Evolutionary conservation across 192 early-diverging fungal species (phyloP), one percentile per base, ranked within the genome.

Genomic region (Coemansia guatemalensis): DNA sequence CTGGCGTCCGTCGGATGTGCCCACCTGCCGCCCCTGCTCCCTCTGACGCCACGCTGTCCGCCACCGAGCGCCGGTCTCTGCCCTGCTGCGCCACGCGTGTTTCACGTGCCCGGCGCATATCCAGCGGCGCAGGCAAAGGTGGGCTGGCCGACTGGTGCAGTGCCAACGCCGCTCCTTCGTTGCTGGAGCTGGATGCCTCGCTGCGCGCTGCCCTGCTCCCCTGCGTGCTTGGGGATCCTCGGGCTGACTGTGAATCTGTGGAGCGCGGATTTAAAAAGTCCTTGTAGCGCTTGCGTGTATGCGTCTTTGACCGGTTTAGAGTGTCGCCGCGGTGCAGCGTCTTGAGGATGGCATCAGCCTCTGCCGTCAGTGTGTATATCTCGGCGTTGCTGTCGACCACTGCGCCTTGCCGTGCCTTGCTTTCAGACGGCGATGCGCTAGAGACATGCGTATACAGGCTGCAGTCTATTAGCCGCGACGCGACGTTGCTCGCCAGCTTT

Each of bases 391-490:
- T 81, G 70, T 81, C 78, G 12, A 76, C 47, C n/a, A 81, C 77
- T 11, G 48, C 23, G n/a, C 33, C 32, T 22, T 30, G 60, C 20
- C n/a, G 39, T 56, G 24, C 26, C 26, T 53, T 7, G 50, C 17
- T 17, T 17, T 44, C 39, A 17, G 51, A 62, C 5, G 25, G 17
- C 39, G 67, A 70, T 52, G 67, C 68, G 20, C 77, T 72, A 24
- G 77, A 80, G 22, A 81, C 78, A 35, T 81, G 78, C 18, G 56
- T 73, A 69, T 81, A 81, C 24, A 81, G 69, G 56, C 78, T 72
- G 56, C 73, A 76, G 60, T 81, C 73, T 17, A 75, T 69, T 35
- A 81, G 69, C 23, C 74, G 68, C 32, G 73, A 73, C 18, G 74
- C 74, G 26, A 81, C 67, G 32, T 75, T 75, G 62, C 55, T 41